These are phyloP conservation scores for Cladochytrium replicatum DNA, from an alignment of 192 early-diverging fungal genomes.

Conservation along the genomic window DNA sequence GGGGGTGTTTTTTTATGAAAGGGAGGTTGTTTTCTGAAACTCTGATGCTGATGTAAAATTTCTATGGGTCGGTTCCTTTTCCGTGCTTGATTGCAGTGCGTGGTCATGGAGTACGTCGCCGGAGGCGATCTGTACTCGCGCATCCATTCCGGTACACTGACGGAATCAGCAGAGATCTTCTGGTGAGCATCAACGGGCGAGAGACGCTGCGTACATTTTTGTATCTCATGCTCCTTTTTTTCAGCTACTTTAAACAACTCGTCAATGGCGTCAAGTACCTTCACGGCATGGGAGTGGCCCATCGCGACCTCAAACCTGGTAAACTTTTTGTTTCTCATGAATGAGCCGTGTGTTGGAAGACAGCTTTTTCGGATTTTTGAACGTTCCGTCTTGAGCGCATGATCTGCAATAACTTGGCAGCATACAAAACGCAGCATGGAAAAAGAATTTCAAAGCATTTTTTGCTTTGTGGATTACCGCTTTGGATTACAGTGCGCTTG, in stretches of 20 bases:
- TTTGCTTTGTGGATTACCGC: slow-evolving; percentile 6
- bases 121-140: slow-evolving; percentile 85
- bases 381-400: too few relatives aligned
- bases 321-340: not conserved
- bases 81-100: slow-evolving; percentile 49
- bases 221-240: slow-evolving; percentile 4
- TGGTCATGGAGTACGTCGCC: slow-evolving; percentile 88
- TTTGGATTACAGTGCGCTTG: not conserved
- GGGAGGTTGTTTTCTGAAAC: too few relatives aligned
- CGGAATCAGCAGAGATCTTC: slow-evolving; percentile 58
- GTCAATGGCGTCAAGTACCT: slow-evolving; percentile 80
- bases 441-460: slow-evolving; percentile 9
- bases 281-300: slow-evolving; percentile 91
- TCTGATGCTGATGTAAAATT: too few relatives aligned
- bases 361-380: too few relatives aligned
- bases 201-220: slow-evolving; percentile 1
- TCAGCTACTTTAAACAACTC: slow-evolving; percentile 91
- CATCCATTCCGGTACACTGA: slow-evolving; percentile 68
- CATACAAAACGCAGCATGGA: too few relatives aligned
- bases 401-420: too few relatives aligned
- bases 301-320: slow-evolving; percentile 86
- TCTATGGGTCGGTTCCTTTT: too few relatives aligned
- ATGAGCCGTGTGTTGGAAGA: too few relatives aligned
- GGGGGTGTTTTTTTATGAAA: too few relatives aligned
- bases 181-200: too few relatives aligned